Conservation (phyloP, 2,329 filamentous ascomycete species). For the Penicillium polonicum region DNA sequence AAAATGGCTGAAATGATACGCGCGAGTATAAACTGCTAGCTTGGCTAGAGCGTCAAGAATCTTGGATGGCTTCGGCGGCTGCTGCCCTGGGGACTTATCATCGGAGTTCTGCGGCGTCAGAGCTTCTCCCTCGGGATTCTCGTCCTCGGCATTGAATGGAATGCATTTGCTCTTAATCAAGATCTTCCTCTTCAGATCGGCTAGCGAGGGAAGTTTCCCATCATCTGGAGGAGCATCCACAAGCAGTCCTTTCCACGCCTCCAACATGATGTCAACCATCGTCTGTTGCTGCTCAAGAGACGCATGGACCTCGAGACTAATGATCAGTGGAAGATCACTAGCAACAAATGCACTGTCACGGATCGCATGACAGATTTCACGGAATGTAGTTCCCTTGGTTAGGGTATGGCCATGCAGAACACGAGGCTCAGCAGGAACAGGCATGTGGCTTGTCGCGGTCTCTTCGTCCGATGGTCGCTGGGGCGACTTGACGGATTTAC, state of each 20-base stretch:
- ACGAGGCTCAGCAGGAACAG: constrained; percentile 63
- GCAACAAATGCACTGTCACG: constrained; percentile 73
- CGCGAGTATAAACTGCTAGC: constrained; percentile 82
- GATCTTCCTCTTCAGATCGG: constrained; percentile 74
- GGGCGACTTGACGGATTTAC: constrained; percentile 16
- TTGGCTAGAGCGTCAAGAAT: constrained; percentile 71
- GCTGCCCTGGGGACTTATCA: constrained; percentile 3
- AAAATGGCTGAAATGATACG: constrained; percentile 75
- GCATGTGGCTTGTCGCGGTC: constrained; percentile 4
- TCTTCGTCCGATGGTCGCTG: not conserved
- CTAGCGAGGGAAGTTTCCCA: constrained; percentile 63
- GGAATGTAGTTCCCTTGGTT: constrained; percentile 81
- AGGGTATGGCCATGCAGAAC: constrained; percentile 86
- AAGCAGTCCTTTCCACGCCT: constrained; percentile 76
- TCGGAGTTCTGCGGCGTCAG: constrained; percentile 5
- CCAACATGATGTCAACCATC: constrained; percentile 92
- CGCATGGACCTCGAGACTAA: constrained; percentile 90
- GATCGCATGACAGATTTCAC: constrained; percentile 80
- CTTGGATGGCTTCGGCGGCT: constrained; percentile 49
- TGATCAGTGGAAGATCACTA: constrained; percentile 78
- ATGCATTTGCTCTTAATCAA: constrained; percentile 75
- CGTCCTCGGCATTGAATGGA: constrained; percentile 44
- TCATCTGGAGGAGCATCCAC: constrained; percentile 60
- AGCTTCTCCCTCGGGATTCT: constrained; percentile 22
- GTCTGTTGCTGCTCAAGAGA: constrained; percentile 77